phyloP scores from a whole-genome alignment of 2,329 filamentous ascomycete species.

The Periconia macrospinosa region DNA sequence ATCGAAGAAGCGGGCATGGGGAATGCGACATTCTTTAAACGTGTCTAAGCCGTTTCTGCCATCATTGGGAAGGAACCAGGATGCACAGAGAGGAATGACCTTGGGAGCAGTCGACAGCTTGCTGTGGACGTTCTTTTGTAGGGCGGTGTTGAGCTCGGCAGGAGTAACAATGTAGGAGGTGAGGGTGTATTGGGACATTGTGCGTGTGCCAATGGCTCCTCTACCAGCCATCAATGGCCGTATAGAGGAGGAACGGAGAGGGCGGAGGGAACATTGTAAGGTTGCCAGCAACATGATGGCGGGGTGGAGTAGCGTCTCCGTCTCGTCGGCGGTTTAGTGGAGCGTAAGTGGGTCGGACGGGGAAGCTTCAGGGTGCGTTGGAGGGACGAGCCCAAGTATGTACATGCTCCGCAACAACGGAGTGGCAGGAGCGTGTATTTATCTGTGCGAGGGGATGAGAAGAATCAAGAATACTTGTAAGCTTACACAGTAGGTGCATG shows the following conservation, averaged over 20 bases:
- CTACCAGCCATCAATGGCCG: conserved; percentile 3
- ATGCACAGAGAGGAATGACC: conserved; percentile 85
- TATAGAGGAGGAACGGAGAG: conserved; percentile 18
- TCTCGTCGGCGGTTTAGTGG: not conserved
- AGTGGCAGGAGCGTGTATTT: conserved; percentile 2
- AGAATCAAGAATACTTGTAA: not conserved
- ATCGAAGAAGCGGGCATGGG: conserved; percentile 92
- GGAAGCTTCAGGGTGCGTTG: not conserved
- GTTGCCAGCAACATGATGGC: conserved; percentile 31
- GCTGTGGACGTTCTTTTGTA: conserved; percentile 79
- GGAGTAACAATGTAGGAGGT: conserved; percentile 86
- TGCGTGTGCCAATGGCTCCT: conserved; percentile 17
- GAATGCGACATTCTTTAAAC: conserved; percentile 82
- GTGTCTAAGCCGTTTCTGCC: conserved; percentile 76
- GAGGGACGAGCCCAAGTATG: not conserved
- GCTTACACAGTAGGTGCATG: not conserved
- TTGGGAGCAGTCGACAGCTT: conserved; percentile 79
- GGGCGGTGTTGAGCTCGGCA: conserved; percentile 75
- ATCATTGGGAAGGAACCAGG: conserved; percentile 97
- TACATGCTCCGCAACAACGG: not conserved
- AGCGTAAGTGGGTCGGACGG: not conserved
- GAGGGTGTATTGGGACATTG: conserved; percentile 52
- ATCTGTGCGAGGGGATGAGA: not conserved
- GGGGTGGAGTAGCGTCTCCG: conserved; percentile 16
- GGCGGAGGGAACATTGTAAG: conserved; percentile 29